A percentile compares a stretch with the other conserved stretches of the same genome.
These are phyloP conservation scores for Hypsizygus ulmarius DNA, from an alignment of 1,284 basidiomycete species.

Conservation along the genomic window DNA sequence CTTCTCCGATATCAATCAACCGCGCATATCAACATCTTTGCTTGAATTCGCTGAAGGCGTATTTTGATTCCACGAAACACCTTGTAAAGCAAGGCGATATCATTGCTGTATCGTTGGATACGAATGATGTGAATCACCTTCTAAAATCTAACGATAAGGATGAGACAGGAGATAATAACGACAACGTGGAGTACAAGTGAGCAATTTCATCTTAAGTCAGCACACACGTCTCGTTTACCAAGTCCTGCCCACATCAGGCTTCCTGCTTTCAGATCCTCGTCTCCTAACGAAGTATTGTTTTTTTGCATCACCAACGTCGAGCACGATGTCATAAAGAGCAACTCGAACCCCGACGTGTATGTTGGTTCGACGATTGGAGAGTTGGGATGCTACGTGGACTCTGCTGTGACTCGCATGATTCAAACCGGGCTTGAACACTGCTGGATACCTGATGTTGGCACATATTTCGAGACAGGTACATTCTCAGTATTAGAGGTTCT, in stretches of 20 bases:
- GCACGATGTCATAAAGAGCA: slow-evolving; percentile 49
- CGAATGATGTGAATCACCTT: slow-evolving; percentile 34
- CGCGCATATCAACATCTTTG: slow-evolving; percentile 73
- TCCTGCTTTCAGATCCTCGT: slow-evolving; percentile 15
- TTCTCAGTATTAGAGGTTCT: background rate
- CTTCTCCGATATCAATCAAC: slow-evolving; percentile 76
- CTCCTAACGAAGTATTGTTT: slow-evolving; percentile 45
- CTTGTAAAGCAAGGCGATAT: slow-evolving; percentile 82
- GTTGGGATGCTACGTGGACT: slow-evolving; percentile 86
- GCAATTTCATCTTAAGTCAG: background rate
- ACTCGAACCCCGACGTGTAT: slow-evolving; percentile 43
- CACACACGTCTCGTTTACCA: background rate
- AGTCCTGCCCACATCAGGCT: slow-evolving; percentile 11
- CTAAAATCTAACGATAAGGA: slow-evolving; percentile 1
- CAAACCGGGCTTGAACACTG: slow-evolving; percentile 78
- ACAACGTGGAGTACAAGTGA: background rate
- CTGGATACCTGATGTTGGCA: slow-evolving; percentile 57
- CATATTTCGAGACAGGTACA: slow-evolving; percentile 55
- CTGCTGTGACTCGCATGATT: slow-evolving; percentile 67
- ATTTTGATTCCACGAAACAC: slow-evolving; percentile 60
- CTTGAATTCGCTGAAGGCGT: slow-evolving; percentile 62
- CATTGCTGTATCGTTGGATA: slow-evolving; percentile 70
- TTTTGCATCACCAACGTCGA: slow-evolving; percentile 83
- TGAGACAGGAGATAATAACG: slow-evolving; percentile 1
- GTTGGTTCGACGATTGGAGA: slow-evolving; percentile 58